Conservation (phyloP, 768 basidiomycete species). For the Hemileccinum impolitum region DNA sequence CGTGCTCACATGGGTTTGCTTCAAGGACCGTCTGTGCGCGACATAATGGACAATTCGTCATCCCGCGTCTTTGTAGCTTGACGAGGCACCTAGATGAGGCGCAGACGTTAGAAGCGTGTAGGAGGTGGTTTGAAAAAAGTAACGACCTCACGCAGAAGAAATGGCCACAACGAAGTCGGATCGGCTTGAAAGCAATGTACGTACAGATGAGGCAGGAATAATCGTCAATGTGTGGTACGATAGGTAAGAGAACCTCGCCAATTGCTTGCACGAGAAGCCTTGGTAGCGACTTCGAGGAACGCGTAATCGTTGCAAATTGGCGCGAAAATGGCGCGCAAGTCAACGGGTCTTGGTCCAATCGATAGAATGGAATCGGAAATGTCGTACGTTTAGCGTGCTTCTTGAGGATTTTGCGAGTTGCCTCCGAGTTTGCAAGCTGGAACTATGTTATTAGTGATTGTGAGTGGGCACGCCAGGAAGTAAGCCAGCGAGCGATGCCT, state of each 20-base stretch:
- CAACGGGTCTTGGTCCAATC: slow-evolving; percentile 18
- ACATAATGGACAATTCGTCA: slow-evolving; percentile 81
- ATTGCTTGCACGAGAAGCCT: slow-evolving; percentile 77
- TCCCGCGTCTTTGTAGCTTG: slow-evolving; percentile 85
- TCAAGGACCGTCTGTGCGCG: slow-evolving; percentile 70
- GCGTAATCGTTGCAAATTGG: slow-evolving; percentile 28
- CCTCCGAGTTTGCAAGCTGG: slow-evolving; percentile 81
- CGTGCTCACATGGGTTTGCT: slow-evolving; percentile 68
- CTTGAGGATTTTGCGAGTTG: slow-evolving; percentile 89
- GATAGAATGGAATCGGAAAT: slow-evolving; percentile 53
- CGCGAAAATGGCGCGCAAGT: slow-evolving; percentile 18
- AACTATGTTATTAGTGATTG: slow-evolving; percentile 43
- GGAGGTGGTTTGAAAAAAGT: neutral
- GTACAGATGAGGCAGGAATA: slow-evolving; percentile 89
- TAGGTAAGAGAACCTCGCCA: slow-evolving; percentile 75
- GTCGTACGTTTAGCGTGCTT: slow-evolving; percentile 91
- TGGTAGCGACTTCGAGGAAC: slow-evolving; percentile 43
- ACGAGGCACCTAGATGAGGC: slow-evolving; percentile 54
- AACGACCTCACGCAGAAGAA: slow-evolving; percentile 66
- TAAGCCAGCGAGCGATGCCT: slow-evolving; percentile 38
- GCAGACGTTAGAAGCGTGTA: slow-evolving; percentile 12
- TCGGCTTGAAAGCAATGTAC: slow-evolving; percentile 88
- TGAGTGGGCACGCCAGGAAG: neutral
- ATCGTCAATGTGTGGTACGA: slow-evolving; percentile 78
- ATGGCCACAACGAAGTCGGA: slow-evolving; percentile 77